Conservation (phyloP, 2,329 filamentous ascomycete genomes). For the Penicillium griseofulvum region DNA sequence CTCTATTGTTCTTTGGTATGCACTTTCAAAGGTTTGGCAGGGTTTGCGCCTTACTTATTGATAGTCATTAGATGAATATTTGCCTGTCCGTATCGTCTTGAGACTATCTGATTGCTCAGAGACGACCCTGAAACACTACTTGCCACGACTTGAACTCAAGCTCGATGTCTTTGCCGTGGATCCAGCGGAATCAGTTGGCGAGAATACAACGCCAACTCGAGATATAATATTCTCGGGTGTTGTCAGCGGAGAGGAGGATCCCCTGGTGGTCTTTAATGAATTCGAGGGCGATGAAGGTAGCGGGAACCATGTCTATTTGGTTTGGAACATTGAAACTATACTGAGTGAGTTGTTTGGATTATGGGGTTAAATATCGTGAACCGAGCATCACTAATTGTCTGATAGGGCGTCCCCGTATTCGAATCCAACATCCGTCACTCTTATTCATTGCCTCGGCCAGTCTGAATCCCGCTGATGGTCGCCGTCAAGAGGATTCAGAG, state of each 20-base stretch:
- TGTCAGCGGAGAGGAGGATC: conserved; percentile 41
- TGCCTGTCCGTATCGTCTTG: conserved; percentile 52
- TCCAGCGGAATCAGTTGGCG: conserved; percentile 42
- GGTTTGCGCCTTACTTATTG: conserved; percentile 49
- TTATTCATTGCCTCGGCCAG: conserved; percentile 53
- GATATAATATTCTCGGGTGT: conserved; percentile 46
- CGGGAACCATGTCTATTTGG: conserved; percentile 42
- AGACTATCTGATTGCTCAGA: conserved; percentile 52
- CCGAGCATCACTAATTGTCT: neutral
- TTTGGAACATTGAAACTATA: conserved; percentile 46
- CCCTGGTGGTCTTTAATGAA: conserved; percentile 46
- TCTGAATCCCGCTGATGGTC: conserved; percentile 44
- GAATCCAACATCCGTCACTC: conserved; percentile 56
- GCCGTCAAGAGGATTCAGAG: conserved; percentile 37
- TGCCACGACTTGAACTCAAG: conserved; percentile 50
- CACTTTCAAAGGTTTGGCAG: neutral
- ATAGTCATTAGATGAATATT: conserved; percentile 54
- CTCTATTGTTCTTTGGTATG: conserved; percentile 53
- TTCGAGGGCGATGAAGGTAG: conserved; percentile 39
- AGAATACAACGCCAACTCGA: conserved; percentile 36
- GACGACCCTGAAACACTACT: conserved; percentile 46
- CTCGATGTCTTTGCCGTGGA: conserved; percentile 51
- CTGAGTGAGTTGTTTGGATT: conserved; percentile 34
- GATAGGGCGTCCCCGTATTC: conserved; percentile 47
- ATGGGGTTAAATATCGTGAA: neutral